Evolutionary conservation across 2,329 filamentous ascomycete genomes (phyloP), one percentile per base, ranked within the genome.

Genomic region (Xylaria sp.): DNA sequence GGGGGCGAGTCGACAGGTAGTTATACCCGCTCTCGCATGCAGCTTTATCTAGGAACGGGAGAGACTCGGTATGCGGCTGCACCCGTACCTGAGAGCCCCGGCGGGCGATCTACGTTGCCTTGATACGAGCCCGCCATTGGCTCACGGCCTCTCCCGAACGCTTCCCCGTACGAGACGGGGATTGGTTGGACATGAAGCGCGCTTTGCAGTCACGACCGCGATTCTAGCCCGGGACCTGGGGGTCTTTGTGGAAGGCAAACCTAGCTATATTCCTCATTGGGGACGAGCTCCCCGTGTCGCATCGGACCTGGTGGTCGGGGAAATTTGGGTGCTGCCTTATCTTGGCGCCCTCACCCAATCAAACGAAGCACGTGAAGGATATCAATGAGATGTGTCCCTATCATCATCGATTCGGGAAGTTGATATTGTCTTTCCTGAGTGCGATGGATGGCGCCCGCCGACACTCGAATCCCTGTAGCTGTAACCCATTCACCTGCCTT

Each of bases 261-360:
- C n/a, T n/a, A n/a, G n/a, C n/a, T n/a, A 11, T 7, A 7, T 34
- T 13, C 29, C 29, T 34, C 29, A 3, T 13, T 7, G 11, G 11
- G 9, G 29, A 13, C 16, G 29, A 34, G 24, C 24, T 26, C 29
- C 16, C 29, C 29, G 29, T 7, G 11, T 13, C 11, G 58, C 58
- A 20, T 16, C 41, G 29, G 16, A 2, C 13, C 47, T 39, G 16
- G 18, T 16, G 7, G 48, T 40, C 38, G 8, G 53, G 50, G 47
- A 49, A n/a, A n/a, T n/a, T n/a, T 22, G 37, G 39, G 39, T 39
- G 38, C 38, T 48, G 39, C 44, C 61, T 64, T 63, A 62, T 63
- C 60, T 62, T 50, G 40, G 26, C 9, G 52, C 56, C 50, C n/a
- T n/a, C 41, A 54, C 57, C 65, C 56, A 67, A 68, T 63, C 64